Evolutionary conservation across 1,284 basidiomycete species (phyloP).

Genomic region (Moniliophthora roreri): DNA sequence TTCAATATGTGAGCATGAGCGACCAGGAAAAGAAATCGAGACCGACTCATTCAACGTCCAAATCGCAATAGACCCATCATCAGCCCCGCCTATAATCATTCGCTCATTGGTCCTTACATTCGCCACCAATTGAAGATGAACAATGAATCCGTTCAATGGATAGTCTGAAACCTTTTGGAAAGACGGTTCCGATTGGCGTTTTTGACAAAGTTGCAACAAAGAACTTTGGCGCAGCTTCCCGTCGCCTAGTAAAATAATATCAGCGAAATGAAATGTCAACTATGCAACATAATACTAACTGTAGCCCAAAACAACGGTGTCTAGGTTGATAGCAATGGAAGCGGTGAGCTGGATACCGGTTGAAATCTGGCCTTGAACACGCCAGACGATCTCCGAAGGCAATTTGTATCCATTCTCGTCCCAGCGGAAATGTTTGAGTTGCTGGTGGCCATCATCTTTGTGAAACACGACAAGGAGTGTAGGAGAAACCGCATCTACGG

Average conservation of each 20-base stretch:
- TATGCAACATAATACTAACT: slow-evolving; percentile 40
- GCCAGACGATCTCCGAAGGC: slow-evolving; percentile 19
- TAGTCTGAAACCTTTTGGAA: slow-evolving; percentile 33
- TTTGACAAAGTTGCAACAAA: slow-evolving; percentile 30
- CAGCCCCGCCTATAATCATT: slow-evolving; percentile 67
- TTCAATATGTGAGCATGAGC: slow-evolving; percentile 32
- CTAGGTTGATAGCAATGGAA: slow-evolving; percentile 57
- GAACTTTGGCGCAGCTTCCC: slow-evolving; percentile 49
- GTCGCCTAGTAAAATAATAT: slow-evolving; percentile 45
- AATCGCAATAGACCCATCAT: slow-evolving; percentile 72
- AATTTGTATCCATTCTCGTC: slow-evolving; percentile 10
- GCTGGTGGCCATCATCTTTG: slow-evolving; percentile 15
- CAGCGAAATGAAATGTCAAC: background rate
- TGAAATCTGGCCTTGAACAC: background rate
- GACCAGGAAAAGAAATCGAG: slow-evolving; percentile 1
- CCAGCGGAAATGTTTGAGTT: slow-evolving; percentile 19
- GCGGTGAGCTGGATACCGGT: slow-evolving; percentile 36
- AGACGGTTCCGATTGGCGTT: slow-evolving; percentile 25
- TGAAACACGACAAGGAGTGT: background rate
- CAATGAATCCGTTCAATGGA: slow-evolving; percentile 47
- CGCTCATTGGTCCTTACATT: slow-evolving; percentile 57
- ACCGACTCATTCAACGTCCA: slow-evolving; percentile 62
- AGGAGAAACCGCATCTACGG: slow-evolving; percentile 20
- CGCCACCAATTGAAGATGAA: slow-evolving; percentile 51
- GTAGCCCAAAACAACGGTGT: slow-evolving; percentile 57